phyloP scores from a whole-genome alignment of 2,329 filamentous ascomycete species.

The Fusarium sp. region DNA sequence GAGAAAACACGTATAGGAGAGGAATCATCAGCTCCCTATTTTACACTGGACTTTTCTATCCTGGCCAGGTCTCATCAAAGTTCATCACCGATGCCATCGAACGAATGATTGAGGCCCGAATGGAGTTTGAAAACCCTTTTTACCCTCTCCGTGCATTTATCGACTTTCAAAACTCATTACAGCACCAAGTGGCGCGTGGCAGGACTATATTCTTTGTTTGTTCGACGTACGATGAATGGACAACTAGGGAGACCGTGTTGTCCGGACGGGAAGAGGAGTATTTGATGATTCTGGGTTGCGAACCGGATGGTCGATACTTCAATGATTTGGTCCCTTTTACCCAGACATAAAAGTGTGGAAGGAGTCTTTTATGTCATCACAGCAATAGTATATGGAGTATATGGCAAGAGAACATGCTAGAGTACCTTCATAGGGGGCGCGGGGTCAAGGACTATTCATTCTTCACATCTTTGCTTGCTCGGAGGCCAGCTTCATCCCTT shows the following conservation, averaged over 20 bases:
- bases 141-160: neutral
- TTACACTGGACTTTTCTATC: neutral
- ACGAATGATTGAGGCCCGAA: neutral
- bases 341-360: accelerated
- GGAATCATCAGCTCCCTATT: neutral
- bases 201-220: neutral
- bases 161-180: neutral
- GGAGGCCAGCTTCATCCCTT: no score
- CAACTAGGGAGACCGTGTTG: neutral
- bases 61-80: neutral
- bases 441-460: no score
- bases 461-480: no score
- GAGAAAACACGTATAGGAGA: neutral
- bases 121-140: neutral
- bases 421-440: no score
- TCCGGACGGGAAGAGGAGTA: neutral
- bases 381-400: neutral
- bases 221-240: neutral
- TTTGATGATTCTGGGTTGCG: neutral
- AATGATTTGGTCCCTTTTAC: neutral
- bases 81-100: neutral
- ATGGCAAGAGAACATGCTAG: neutral
- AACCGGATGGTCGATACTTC: neutral
- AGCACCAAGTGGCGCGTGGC: neutral
- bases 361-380: neutral